Evolutionary conservation across 75 land plant species (phyloP), one percentile per base, ranked within the genome.

Genomic region (Cryptomeria japonica): DNA sequence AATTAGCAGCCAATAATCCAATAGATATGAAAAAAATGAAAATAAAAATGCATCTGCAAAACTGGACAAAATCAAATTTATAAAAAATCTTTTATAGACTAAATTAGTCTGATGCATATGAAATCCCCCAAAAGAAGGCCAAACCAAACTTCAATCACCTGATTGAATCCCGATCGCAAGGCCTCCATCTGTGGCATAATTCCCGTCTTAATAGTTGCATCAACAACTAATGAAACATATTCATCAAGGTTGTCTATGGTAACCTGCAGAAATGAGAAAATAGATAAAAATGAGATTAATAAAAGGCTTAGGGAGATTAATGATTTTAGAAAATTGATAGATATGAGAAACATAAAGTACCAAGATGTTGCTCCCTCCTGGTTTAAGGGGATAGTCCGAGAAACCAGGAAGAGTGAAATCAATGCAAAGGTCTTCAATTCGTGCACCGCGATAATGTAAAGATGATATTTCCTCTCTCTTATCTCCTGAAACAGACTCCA

Each of bases 371-470:
- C 92, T 87, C 34, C 68, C 37, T 46, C 61, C 92, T 87, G 89
- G 84, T 39, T 89, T 41, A 55, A 96, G 93, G 5, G 79, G 68
- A 87, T 91, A 96, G 76, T 94, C 95, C 41, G 91, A 91, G 86
- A 93, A 95, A 19, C 98, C 98, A 58, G 98, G 96, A 91, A 97
- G 93, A 39, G 96, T 91, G 86, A 97, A 97, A 86, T 94, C 96
- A 86, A 95, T 93, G 87, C 89, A 92, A 37, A 95, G 95, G 91
- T 97, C 98, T 87, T 96, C 97, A 85, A 96, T 87, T 79, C 76
- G 91, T 11, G 90, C 85, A 86, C 87, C 86, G 28, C 92, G 88
- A 51, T 92, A 94, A 58, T 80, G 75, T 32, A 91, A 88, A 16
- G 87, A 88, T 84, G 73, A 34, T 31, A 56, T 85, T 58, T 7